A percentile compares a stretch with the other conserved stretches of the same genome.
These are phyloP conservation scores for Paracorniculantispora psalliotae DNA, from an alignment of 2,329 filamentous ascomycete genomes.

Conservation along the genomic window DNA sequence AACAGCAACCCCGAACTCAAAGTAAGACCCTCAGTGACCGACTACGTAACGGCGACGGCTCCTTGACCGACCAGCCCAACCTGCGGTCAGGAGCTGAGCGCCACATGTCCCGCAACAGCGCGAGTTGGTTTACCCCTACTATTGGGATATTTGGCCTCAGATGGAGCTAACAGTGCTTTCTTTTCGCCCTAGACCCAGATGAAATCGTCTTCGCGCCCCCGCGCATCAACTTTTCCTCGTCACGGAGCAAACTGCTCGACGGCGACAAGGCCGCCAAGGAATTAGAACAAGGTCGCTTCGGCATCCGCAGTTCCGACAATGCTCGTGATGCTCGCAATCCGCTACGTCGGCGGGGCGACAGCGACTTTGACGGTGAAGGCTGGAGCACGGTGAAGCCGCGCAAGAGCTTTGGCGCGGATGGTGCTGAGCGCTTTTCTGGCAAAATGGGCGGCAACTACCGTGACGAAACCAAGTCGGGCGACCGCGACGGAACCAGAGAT, in stretches of 20 bases:
- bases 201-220: slow-evolving; percentile 84
- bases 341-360: slow-evolving; percentile 50
- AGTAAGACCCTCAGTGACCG: slow-evolving; percentile 41
- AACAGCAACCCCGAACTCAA: slow-evolving; percentile 39
- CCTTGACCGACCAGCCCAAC: slow-evolving; percentile 44
- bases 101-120: slow-evolving; percentile 50
- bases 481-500: slow-evolving; percentile 48
- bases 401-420: slow-evolving; percentile 68
- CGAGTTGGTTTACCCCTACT: slow-evolving; percentile 41
- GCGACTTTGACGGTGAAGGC: slow-evolving; percentile 61
- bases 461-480: slow-evolving; percentile 44
- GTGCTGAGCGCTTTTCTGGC: slow-evolving; percentile 65
- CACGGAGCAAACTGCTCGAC: slow-evolving; percentile 54
- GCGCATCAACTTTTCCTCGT: slow-evolving; percentile 75
- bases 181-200: slow-evolving; percentile 53
- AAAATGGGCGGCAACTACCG: slow-evolving; percentile 52
- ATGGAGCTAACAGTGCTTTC: slow-evolving; percentile 6
- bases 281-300: slow-evolving; percentile 54
- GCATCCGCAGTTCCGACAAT: slow-evolving; percentile 48
- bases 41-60: slow-evolving; percentile 38
- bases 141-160: not conserved
- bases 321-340: slow-evolving; percentile 45
- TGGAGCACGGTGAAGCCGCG: slow-evolving; percentile 71
- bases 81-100: slow-evolving; percentile 49
- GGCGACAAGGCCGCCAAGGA: slow-evolving; percentile 51